Evolutionary conservation across 164 flowering plant genomes (phyloP), one percentile per base, ranked within the genome.

Genomic region (Brasenia schreberi): DNA sequence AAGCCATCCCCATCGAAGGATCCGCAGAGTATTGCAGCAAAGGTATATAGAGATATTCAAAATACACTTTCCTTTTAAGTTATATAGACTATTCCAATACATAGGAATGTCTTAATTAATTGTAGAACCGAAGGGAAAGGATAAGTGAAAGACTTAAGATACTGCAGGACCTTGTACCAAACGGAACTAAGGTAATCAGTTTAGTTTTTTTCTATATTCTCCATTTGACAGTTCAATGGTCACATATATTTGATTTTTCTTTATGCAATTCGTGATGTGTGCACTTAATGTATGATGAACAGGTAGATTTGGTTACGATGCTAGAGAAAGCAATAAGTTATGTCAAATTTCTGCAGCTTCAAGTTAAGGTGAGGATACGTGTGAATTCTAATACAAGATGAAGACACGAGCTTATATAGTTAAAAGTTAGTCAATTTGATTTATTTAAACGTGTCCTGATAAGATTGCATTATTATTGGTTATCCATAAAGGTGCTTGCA

Each of bases 301-400:
- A 33, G 39, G 96, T 90, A 75, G 98, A 93, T 82, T 71, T 93
- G 78, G 97, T 93, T 3, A 90, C 97, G 45, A 93, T 93, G 98
- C 69, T 93, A 62, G 98, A 93, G 71, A 93, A 93, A 75, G 97
- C 98, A 42, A 88, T 87, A 62, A 81, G 94, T 69, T 93, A 93
- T 77, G 98, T 93, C 71, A 93, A 93, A 75, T 93, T 93, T 76
- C 94, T 93, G 39, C 98, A 93, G 62, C 72, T 93, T 75, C 98
- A 93, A 90, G 96, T 89, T 59, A 93, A 88, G 92, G 98, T 92
- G 44, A 71, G 10, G 23, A 60, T 33, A 60, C 3, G 12, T 14
- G 16, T 7, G 14, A 9, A 49, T 7, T 49, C 56, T 49, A 9
- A 9, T 9, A 49, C 4, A 14, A 1, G 10, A 9, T 49, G 12